Percentiles rank a stretch among this genome's conserved stretches.
Conservation (phyloP, 768 basidiomycete genomes). For the Terana coerulea region DNA sequence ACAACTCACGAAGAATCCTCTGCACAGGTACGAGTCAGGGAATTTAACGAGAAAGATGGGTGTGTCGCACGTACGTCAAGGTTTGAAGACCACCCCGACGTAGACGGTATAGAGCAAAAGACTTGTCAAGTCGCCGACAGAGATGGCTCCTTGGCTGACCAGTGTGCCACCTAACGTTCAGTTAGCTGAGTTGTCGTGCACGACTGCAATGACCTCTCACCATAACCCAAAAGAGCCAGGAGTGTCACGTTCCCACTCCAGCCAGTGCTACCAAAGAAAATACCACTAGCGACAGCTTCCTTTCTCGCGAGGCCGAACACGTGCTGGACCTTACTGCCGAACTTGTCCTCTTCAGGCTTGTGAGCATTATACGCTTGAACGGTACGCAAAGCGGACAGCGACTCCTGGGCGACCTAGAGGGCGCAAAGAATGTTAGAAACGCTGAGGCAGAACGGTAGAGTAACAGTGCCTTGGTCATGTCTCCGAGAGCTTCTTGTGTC, state of each 20-base stretch:
- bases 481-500: constrained; percentile 93
- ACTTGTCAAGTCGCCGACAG: constrained; percentile 89
- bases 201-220: constrained; percentile 36
- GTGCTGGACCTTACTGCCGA: constrained; percentile 56
- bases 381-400: constrained; percentile 80
- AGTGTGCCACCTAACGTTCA: constrained; percentile 71
- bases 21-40: constrained; percentile 10
- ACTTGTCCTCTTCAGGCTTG: constrained; percentile 72
- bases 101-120: constrained; percentile 89
- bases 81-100: constrained; percentile 79
- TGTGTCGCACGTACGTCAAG: constrained; percentile 54
- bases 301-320: constrained; percentile 77
- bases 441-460: not conserved
- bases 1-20: constrained; percentile 36
- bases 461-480: constrained; percentile 74
- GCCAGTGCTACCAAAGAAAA: constrained; percentile 90
- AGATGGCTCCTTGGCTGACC: constrained; percentile 83
- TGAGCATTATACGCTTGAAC: constrained; percentile 91
- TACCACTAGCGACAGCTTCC: constrained; percentile 86
- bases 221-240: constrained; percentile 86
- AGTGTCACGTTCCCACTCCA: constrained; percentile 94
- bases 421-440: not conserved
- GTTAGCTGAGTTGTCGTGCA: not conserved
- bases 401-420: constrained; percentile 77
- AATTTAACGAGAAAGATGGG: not conserved